phyloP scores from a whole-genome alignment of 306 rosid species.

The Potentilla sterilis region DNA sequence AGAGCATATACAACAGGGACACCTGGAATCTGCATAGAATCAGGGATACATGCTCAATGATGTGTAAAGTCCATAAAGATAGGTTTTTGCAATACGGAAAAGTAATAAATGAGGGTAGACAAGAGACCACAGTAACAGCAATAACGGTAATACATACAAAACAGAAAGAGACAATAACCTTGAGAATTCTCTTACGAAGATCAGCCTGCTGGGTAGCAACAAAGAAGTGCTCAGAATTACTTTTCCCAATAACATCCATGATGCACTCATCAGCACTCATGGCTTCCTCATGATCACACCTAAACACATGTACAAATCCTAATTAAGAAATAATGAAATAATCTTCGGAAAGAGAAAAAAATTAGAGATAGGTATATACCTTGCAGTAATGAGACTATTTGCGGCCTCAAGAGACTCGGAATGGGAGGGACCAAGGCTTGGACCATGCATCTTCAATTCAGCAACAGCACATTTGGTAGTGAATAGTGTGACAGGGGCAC shows the following conservation, averaged over 20 bases:
- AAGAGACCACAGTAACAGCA: background rate
- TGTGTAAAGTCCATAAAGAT: background rate
- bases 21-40: conserved; percentile 60
- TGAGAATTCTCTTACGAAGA: conserved; percentile 52
- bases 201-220: conserved; percentile 73
- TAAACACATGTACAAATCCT: conserved; percentile 29
- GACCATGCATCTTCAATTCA: conserved; percentile 69
- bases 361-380: conserved; percentile 23
- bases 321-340: conserved; percentile 5
- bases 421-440: conserved; percentile 48
- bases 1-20: conserved; percentile 70
- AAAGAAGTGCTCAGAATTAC: conserved; percentile 76
- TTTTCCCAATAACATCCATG: conserved; percentile 60
- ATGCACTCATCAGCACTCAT: conserved; percentile 59
- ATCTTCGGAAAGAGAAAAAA: background rate
- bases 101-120: background rate
- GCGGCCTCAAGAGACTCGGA: conserved; percentile 63
- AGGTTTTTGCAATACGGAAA: background rate
- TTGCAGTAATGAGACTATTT: conserved; percentile 45
- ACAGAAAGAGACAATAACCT: conserved; percentile 31
- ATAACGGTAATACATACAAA: background rate
- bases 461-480: conserved; percentile 74
- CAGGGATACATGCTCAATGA: background rate
- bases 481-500: conserved; percentile 62
- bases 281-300: conserved; percentile 67